phyloP scores from a whole-genome alignment of 495 filamentous ascomycete species.

The Penicillium arizonense region DNA sequence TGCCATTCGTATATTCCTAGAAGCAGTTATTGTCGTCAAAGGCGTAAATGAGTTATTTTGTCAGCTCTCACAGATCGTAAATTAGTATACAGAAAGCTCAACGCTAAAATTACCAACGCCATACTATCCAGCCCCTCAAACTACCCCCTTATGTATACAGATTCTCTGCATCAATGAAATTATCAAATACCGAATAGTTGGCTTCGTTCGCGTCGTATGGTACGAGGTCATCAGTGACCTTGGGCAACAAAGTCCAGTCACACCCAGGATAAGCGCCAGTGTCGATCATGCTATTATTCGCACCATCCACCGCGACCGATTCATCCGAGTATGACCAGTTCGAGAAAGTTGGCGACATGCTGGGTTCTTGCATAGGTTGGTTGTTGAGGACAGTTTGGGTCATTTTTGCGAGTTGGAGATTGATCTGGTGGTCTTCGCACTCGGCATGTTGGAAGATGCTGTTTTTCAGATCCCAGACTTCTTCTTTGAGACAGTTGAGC shows the following conservation, averaged over 20 bases:
- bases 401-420: conserved; percentile 17
- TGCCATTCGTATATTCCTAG: no score
- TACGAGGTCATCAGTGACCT: not conserved
- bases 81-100: no score
- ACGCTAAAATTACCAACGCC: not conserved
- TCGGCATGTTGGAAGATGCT: conserved; percentile 21
- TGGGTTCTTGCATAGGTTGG: not conserved
- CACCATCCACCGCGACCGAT: conserved; percentile 3
- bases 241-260: not conserved
- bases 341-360: conserved; percentile 11
- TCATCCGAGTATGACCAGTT: conserved; percentile 13
- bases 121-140: no score
- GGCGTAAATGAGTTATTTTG: no score
- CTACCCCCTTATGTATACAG: not conserved
- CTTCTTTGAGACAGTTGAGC: conserved; percentile 15
- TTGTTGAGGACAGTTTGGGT: conserved; percentile 5
- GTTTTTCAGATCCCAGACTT: conserved; percentile 25
- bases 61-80: no score
- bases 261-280: not conserved
- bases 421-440: conserved; percentile 21
- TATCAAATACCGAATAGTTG: conserved; percentile 15
- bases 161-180: conserved; percentile 12
- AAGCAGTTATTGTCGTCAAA: no score
- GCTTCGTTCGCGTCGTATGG: conserved; percentile 1
- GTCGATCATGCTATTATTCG: not conserved